Conservation (phyloP, 1,284 basidiomycete genomes). For the Phellinidium pouzarii region DNA sequence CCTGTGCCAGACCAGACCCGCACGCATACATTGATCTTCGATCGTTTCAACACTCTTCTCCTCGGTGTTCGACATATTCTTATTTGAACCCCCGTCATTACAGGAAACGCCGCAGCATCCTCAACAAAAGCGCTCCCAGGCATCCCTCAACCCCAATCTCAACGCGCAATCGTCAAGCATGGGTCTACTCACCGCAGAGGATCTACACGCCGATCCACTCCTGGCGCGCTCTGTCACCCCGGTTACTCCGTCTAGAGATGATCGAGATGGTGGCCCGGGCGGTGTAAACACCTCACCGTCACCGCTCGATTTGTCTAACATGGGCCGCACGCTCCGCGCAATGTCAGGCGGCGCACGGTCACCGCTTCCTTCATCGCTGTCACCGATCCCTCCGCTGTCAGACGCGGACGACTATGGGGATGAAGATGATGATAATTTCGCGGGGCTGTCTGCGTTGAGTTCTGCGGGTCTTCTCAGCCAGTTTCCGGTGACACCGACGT, state of each 20-base stretch:
- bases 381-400: slow-evolving; percentile 4
- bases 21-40: neutral
- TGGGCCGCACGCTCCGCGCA: slow-evolving; percentile 1
- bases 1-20: no score
- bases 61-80: neutral
- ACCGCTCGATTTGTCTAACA: neutral
- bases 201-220: slow-evolving; percentile 6
- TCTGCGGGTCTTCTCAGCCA: slow-evolving; percentile 8
- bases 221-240: slow-evolving; percentile 9
- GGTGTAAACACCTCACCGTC: neutral
- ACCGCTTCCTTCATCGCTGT: neutral
- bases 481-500: slow-evolving; percentile 8
- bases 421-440: neutral
- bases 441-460: neutral
- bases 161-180: neutral
- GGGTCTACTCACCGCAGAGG: slow-evolving; percentile 11
- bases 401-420: slow-evolving; percentile 1
- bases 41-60: neutral
- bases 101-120: neutral
- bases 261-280: neutral
- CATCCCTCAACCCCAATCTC: neutral
- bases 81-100: neutral
- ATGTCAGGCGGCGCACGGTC: neutral
- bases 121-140: neutral
- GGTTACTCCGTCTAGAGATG: neutral